Evolutionary conservation across 2,329 filamentous ascomycete genomes (phyloP), one percentile per base, ranked within the genome.

Genomic region (Dactylellina leptospora): DNA sequence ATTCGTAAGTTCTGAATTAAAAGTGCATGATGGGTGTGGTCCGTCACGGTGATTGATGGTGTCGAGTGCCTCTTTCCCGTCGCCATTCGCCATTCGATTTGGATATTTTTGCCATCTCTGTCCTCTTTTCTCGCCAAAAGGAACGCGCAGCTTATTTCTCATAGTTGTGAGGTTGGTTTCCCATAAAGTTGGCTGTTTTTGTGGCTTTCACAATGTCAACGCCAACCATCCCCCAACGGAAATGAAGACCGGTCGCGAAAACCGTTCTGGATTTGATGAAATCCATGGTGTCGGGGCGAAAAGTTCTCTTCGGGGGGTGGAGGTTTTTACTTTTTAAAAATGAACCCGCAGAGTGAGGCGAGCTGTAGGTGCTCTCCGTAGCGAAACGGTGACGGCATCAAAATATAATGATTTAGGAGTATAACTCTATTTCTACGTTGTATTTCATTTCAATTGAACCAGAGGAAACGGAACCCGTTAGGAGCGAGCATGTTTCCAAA

Each of bases 1-100:
- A 72, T 72, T 72, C 68, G 68, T 64, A 64, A 64, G 30, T 23
- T 50, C 27, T 45, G 33, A 72, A 54, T 59, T 72, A 72, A 72
- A 59, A 71, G 45, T 71, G 58, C 56, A 62, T 63, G 25, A 51
- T 54, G 38, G n/a, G 54, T 63, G 51, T 30, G 44, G 62, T 42
- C 2, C 40, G 13, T 40, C 36, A 5, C 36, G 40, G 20, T 6
- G 30, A 33, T 6, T 33, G 30, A 8, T 45, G 51, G 53, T 25
- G 33, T 58, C 55, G 36, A 36, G 45, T 42, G 45, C 6, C n/a
- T 3, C n/a, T 20, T n/a, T 45, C n/a, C 40, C 9, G 1, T 22
- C 40, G 10, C 40, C 16, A 3, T 30, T 9, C 30, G n/a, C n/a
- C n/a, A n/a, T n/a, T n/a, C n/a, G n/a, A n/a, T n/a, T n/a, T n/a